Conservation (phyloP, 169 alveolate species). For the Eimeria tenella region DNA sequence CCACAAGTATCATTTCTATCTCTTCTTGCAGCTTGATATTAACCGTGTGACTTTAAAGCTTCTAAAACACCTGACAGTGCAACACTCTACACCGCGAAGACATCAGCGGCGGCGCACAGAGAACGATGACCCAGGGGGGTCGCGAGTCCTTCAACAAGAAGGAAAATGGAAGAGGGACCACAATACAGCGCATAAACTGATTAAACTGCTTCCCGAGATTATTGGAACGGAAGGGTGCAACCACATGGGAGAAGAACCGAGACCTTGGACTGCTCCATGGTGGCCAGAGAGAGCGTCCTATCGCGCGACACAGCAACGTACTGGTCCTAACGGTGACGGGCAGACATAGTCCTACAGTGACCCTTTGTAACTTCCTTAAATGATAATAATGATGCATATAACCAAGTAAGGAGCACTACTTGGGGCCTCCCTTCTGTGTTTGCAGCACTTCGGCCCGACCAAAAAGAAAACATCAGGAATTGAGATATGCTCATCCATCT, state of each 20-base stretch:
- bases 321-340: constrained; percentile 29
- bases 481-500: too few relatives aligned
- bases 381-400: neutral
- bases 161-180: neutral
- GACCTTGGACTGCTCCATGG: constrained; percentile 17
- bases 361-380: neutral
- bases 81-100: constrained; percentile 35
- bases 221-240: neutral
- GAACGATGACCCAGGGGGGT: constrained; percentile 64
- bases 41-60: neutral
- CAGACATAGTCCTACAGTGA: neutral
- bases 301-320: constrained; percentile 68
- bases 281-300: constrained; percentile 47
- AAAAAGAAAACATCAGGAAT: too few relatives aligned
- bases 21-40: neutral
- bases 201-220: neutral
- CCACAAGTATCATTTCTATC: constrained; percentile 32
- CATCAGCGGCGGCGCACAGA: constrained; percentile 30
- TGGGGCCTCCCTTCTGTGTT: too few relatives aligned
- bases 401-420: too few relatives aligned
- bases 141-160: constrained; percentile 1
- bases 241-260: constrained; percentile 14
- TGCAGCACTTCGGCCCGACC: too few relatives aligned
- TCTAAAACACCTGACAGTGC: constrained; percentile 20
- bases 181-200: neutral